phyloP scores from a whole-genome alignment of 1,284 basidiomycete species.

The Sanghuangporus baumii region DNA sequence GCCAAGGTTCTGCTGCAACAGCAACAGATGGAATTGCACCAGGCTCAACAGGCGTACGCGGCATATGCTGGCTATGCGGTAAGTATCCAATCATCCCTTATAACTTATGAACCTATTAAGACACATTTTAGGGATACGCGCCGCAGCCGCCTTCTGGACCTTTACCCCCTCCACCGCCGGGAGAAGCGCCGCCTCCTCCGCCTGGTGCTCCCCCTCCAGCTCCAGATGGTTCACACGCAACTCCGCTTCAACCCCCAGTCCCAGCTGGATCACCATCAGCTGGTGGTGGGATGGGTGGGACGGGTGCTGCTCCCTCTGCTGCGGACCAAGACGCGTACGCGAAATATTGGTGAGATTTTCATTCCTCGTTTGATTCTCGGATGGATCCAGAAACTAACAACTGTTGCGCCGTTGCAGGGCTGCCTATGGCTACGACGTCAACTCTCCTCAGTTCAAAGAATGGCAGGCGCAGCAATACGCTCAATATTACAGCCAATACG shows the following conservation, averaged over 20 bases:
- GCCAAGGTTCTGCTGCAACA: conserved; percentile 55
- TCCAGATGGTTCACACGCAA: conserved; percentile 26
- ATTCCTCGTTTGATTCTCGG: neutral
- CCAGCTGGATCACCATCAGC: conserved; percentile 28
- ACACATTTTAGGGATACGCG: conserved; percentile 46
- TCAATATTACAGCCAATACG: conserved; percentile 58
- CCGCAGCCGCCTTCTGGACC: conserved; percentile 55
- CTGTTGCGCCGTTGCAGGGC: conserved; percentile 45
- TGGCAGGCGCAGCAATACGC: conserved; percentile 70
- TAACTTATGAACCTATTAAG: conserved; percentile 19
- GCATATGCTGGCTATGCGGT: conserved; percentile 57
- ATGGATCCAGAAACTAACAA: conserved; percentile 1
- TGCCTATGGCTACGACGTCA: conserved; percentile 86
- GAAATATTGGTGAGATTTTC: conserved; percentile 56
- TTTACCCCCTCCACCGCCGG: conserved; percentile 53
- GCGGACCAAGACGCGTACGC: conserved; percentile 59
- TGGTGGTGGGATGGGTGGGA: conserved; percentile 26
- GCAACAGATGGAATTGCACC: conserved; percentile 79
- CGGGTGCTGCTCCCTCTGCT: conserved; percentile 42
- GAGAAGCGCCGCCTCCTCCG: conserved; percentile 38
- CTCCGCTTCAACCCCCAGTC: conserved; percentile 28
- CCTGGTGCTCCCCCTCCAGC: conserved; percentile 31
- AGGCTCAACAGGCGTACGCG: conserved; percentile 73
- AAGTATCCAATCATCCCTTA: conserved; percentile 29
- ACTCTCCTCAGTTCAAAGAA: conserved; percentile 73